A percentile compares a stretch with the other conserved stretches of the same genome.
phyloP scores from a whole-genome alignment of 805 yeast genomes.

The Wickerhamiella alocasiicola region DNA sequence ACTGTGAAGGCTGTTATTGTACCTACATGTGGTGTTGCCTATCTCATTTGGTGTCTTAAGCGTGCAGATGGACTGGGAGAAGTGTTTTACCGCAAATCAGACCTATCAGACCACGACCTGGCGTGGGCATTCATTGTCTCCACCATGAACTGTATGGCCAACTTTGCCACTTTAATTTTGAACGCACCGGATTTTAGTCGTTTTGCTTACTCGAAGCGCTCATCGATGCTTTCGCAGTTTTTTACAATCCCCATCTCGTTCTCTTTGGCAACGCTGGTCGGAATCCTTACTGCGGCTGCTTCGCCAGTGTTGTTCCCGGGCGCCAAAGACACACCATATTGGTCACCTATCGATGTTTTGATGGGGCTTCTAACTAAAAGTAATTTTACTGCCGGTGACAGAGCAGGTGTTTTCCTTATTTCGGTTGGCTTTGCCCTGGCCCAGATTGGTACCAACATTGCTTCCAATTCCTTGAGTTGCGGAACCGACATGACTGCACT shows the following conservation, averaged over 20 bases:
- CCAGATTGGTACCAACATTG: slow-evolving; percentile 35
- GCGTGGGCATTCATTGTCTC: slow-evolving; percentile 77
- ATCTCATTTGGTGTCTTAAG: slow-evolving; percentile 71
- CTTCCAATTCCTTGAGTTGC: slow-evolving; percentile 38
- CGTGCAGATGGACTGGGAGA: slow-evolving; percentile 74
- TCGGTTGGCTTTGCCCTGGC: slow-evolving; percentile 50
- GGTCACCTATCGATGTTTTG: slow-evolving; percentile 78
- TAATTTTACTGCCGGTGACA: slow-evolving; percentile 32
- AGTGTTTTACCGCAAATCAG: slow-evolving; percentile 43
- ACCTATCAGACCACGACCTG: slow-evolving; percentile 43
- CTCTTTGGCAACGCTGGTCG: slow-evolving; percentile 70
- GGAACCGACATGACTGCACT: slow-evolving; percentile 39
- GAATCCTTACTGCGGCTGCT: slow-evolving; percentile 74
- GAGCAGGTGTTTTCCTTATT: slow-evolving; percentile 73
- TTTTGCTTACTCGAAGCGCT: slow-evolving; percentile 41
- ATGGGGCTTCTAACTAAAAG: slow-evolving; percentile 38
- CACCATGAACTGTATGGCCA: slow-evolving; percentile 68
- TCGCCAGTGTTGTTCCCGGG: slow-evolving; percentile 41
- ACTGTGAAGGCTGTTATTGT: slow-evolving; percentile 67
- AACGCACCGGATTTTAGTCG: slow-evolving; percentile 87
- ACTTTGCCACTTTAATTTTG: slow-evolving; percentile 77
- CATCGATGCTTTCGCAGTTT: slow-evolving; percentile 35
- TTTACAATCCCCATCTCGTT: slow-evolving; percentile 65
- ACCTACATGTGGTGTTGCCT: slow-evolving; percentile 74
- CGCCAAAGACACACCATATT: slow-evolving; percentile 42